Base-by-base conservation (phyloP, 75 land plant species). In the Sequoiadendron giganteum region DNA sequence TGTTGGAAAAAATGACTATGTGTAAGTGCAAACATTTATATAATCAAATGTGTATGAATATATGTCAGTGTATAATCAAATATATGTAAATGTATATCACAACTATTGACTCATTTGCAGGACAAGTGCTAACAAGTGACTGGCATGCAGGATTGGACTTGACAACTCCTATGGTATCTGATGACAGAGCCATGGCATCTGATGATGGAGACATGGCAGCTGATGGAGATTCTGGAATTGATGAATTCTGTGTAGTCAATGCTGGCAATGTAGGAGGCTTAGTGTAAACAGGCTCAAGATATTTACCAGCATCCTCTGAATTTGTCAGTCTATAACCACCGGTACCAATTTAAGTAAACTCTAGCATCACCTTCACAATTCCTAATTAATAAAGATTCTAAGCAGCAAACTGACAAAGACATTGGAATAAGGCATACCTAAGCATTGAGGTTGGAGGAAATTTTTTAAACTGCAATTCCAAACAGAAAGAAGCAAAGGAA, bases 401-500 rank as follows among this genome's bases (percentile, higher is more conserved):
- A 81, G 83, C 30, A 45, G 21, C 49, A 81, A 28, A 40, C 30
- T 45, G 40, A 42, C 2, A 28, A 81, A 81, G 49, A 43, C 30
- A 81, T 81, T 13, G n/a, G 49, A 81, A 43, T 81, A 81, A 39
- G 49, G 21, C 49, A 21, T 81, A 95, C 95, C 94, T 90, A 94
- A 93, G 88, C 94, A 94, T 40, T 91, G 90, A 88, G 94, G 94
- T 85, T 93, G 94, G 48, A 95, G 93, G 58, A 92, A 90, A 42
- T 91, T 88, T 14, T 89, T 70, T 81, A 94, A 86, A 88, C 94
- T 93, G 90, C 87, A 92, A 25, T 81, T 72, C 34, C 34, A 72
- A 55, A 54, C 48, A 88, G 32, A 2, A 88, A 86, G 32, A 34
- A 4, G 47, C n/a, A 3, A 65, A 58, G 2, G 40, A 78, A 91